phyloP scores from a whole-genome alignment of 1,284 basidiomycete genomes.

The Ganoderma meredithae region DNA sequence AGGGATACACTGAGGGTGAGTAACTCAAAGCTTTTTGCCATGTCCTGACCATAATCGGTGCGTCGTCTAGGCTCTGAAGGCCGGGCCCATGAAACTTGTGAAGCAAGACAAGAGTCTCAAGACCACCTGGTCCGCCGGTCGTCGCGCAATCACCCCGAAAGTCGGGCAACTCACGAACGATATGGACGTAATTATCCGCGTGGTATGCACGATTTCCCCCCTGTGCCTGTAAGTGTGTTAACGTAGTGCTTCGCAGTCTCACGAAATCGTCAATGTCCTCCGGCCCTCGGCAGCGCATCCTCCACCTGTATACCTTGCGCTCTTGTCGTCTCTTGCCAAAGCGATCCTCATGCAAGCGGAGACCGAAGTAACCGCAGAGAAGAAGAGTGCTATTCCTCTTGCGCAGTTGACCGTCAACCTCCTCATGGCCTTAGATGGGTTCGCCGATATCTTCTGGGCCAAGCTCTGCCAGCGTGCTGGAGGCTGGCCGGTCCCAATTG shows the following conservation, averaged over 20 bases:
- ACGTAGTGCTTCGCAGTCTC: slow-evolving; percentile 53
- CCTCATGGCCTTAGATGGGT: slow-evolving; percentile 66
- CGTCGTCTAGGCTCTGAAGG: slow-evolving; percentile 70
- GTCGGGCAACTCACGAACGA: slow-evolving; percentile 94
- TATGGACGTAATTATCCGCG: slow-evolving; percentile 67
- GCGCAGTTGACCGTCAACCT: slow-evolving; percentile 80
- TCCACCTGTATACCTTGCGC: slow-evolving; percentile 71
- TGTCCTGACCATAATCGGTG: not conserved
- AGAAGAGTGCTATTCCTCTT: slow-evolving; percentile 85
- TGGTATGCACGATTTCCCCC: slow-evolving; percentile 57
- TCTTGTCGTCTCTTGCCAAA: slow-evolving; percentile 89
- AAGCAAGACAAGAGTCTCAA: slow-evolving; percentile 69
- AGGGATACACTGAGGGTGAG: slow-evolving; percentile 66
- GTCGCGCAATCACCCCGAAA: slow-evolving; percentile 89
- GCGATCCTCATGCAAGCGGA: slow-evolving; percentile 93
- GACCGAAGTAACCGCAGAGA: slow-evolving; percentile 91
- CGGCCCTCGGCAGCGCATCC: slow-evolving; percentile 48
- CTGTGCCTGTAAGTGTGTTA: slow-evolving; percentile 9
- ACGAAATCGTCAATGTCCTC: slow-evolving; percentile 66
- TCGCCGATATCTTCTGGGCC: slow-evolving; percentile 81
- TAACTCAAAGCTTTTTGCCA: slow-evolving; percentile 15
- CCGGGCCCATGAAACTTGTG: slow-evolving; percentile 74
- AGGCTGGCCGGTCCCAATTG: slow-evolving; percentile 70
- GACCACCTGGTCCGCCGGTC: slow-evolving; percentile 65
- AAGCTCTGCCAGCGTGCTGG: slow-evolving; percentile 85